These are phyloP conservation scores for Cubamyces lactineus DNA, from an alignment of 768 basidiomycete species.

Conservation along the genomic window DNA sequence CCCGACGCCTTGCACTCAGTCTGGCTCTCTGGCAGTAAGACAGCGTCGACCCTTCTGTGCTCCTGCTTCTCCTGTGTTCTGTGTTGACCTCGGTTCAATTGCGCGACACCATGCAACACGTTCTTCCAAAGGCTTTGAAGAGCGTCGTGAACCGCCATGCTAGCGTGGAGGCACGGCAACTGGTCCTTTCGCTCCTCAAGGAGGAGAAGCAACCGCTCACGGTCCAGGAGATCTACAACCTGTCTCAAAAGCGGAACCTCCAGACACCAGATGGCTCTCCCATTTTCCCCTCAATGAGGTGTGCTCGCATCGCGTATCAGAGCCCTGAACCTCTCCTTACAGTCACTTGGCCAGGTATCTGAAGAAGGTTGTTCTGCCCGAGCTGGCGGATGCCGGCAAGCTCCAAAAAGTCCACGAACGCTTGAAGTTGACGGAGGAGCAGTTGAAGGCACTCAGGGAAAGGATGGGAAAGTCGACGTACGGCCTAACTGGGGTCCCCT, in stretches of 20 bases:
- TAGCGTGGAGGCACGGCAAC: constrained; percentile 25
- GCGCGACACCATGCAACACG: background rate
- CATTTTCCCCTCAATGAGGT: constrained; percentile 59
- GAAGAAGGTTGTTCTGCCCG: constrained; percentile 53
- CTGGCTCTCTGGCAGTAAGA: background rate
- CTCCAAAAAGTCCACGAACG: constrained; percentile 47
- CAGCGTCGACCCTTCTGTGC: background rate
- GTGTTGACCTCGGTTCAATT: too few relatives aligned
- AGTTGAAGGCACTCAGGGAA: constrained; percentile 27
- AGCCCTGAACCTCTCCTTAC: background rate
- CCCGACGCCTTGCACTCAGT: too few relatives aligned
- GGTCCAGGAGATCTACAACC: constrained; percentile 34
- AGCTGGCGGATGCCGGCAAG: constrained; percentile 45
- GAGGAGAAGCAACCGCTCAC: constrained; percentile 28
- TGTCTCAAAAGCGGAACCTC: constrained; percentile 22
- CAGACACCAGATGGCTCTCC: constrained; percentile 38
- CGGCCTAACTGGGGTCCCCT: constrained; percentile 26
- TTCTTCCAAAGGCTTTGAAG: background rate
- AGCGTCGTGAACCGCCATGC: constrained; percentile 14
- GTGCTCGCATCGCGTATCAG: constrained; percentile 21
- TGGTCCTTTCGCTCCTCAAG: constrained; percentile 32
- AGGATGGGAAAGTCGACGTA: constrained; percentile 31
- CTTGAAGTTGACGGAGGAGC: constrained; percentile 35
- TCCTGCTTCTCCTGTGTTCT: background rate
- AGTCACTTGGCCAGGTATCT: constrained; percentile 47